A percentile compares a stretch with the other conserved stretches of the same genome.
Evolutionary conservation across 257 asterid species (phyloP).

Genomic region (Jaltomata sinuosa): DNA sequence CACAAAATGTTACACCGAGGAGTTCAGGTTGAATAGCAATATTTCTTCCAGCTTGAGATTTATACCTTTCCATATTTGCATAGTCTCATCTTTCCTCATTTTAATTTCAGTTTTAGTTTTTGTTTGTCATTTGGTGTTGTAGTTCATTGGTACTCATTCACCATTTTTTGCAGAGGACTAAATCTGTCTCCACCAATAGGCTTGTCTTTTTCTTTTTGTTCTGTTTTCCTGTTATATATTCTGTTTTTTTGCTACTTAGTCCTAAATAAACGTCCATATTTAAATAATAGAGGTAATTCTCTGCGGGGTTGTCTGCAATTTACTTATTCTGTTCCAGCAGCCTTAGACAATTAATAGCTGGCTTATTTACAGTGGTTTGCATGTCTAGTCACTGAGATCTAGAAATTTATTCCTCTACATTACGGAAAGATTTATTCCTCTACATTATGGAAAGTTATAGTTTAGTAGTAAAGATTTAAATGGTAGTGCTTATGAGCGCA

Average conservation of each 20-base stretch:
- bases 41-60: neutral
- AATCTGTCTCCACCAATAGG: neutral
- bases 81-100: neutral
- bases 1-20: constrained; percentile 15
- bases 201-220: neutral
- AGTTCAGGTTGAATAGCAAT: constrained; percentile 4
- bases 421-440: neutral
- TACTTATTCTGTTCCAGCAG: neutral
- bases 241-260: too few relatives aligned
- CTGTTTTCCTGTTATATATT: too few relatives aligned
- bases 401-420: neutral
- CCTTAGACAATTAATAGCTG: neutral
- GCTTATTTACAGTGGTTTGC: neutral
- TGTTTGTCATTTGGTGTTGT: neutral
- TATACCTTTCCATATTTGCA: neutral
- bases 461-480: neutral
- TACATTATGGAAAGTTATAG: neutral
- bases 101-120: too few relatives aligned
- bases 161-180: neutral
- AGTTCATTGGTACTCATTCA: neutral
- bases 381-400: neutral
- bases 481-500: neutral
- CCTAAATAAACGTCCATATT: too few relatives aligned
- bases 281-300: neutral
- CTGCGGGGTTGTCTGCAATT: neutral